phyloP scores from a whole-genome alignment of 768 basidiomycete genomes.

The Macrolepiota albuminosa region DNA sequence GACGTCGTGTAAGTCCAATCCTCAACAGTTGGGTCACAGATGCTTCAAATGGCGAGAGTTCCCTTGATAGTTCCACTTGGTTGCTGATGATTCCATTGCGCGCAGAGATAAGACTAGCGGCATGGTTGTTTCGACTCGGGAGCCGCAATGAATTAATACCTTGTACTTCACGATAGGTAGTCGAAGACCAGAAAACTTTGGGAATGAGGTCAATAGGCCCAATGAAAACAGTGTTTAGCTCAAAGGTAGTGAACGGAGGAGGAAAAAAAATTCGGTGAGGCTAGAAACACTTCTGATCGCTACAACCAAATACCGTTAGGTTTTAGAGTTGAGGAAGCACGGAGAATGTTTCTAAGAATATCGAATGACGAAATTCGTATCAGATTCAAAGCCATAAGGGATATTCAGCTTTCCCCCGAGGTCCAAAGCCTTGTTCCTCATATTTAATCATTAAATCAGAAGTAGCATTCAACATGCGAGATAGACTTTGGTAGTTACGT shows the following conservation, averaged over 20 bases:
- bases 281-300: neutral
- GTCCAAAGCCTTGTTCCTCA: neutral
- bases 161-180: too few relatives aligned
- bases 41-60: neutral
- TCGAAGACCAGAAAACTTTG: too few relatives aligned
- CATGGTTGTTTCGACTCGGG: too few relatives aligned
- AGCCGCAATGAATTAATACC: too few relatives aligned
- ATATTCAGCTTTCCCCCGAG: neutral
- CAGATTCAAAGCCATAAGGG: neutral
- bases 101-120: neutral
- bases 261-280: neutral
- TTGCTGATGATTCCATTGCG: neutral
- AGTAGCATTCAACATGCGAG: too few relatives aligned
- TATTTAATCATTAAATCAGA: too few relatives aligned
- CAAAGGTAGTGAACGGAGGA: neutral
- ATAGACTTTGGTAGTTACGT: neutral
- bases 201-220: neutral
- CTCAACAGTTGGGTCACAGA: neutral
- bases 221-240: neutral
- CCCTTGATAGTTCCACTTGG: neutral
- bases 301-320: neutral
- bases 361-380: neutral
- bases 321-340: neutral
- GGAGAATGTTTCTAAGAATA: neutral
- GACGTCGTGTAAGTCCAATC: too few relatives aligned